phyloP scores from a whole-genome alignment of 2,329 filamentous ascomycete genomes.

The Rhinocladiella similis region DNA sequence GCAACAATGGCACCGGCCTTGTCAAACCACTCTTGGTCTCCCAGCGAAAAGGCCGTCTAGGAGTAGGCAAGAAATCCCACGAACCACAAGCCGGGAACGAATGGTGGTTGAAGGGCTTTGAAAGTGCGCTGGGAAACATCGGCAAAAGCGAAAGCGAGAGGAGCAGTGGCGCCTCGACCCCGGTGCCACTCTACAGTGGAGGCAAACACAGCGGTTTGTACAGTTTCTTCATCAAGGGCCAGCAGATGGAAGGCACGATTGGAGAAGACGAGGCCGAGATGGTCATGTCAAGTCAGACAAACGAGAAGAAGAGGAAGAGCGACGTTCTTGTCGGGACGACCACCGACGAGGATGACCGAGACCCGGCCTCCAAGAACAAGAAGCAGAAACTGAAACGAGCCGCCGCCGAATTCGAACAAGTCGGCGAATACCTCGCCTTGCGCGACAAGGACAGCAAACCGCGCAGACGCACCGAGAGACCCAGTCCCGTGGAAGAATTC shows the following conservation, averaged over 20 bases:
- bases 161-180: conserved; percentile 57
- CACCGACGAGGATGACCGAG: conserved; percentile 3
- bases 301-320: conserved; percentile 25
- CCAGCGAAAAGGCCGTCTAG: conserved; percentile 72
- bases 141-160: conserved; percentile 53
- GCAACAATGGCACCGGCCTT: conserved; percentile 63
- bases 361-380: no score
- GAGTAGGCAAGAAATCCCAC: conserved; percentile 74
- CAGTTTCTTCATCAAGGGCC: conserved; percentile 80
- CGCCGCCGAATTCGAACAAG: conserved; percentile 19
- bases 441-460: conserved; percentile 23
- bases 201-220: conserved; percentile 64
- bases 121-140: conserved; percentile 72
- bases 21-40: conserved; percentile 79
- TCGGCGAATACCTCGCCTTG: conserved; percentile 18
- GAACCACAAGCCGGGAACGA: conserved; percentile 71
- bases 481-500: conserved; percentile 25
- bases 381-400: conserved; percentile 5
- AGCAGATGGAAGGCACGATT: conserved; percentile 72
- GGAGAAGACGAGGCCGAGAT: conserved; percentile 33
- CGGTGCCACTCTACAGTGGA: conserved; percentile 40
- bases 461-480: conserved; percentile 6
- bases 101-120: conserved; percentile 97
- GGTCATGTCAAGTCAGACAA: conserved; percentile 11
- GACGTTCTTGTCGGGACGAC: conserved; percentile 18